phyloP scores from a whole-genome alignment of 2,329 filamentous ascomycete genomes.

The Nothophaeocryptopus gaeumannii region DNA sequence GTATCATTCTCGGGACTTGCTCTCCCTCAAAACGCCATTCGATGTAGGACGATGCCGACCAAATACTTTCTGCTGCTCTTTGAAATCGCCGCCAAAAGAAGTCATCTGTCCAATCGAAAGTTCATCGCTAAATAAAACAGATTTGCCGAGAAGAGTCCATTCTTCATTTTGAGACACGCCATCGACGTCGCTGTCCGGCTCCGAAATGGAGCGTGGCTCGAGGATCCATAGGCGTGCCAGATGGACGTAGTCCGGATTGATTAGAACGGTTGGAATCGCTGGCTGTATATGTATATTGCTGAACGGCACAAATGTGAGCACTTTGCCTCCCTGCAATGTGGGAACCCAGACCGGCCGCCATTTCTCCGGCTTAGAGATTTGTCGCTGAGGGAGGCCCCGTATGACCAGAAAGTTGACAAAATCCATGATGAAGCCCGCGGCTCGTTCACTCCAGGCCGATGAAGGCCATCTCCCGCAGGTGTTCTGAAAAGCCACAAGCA shows the following conservation, averaged over 20 bases:
- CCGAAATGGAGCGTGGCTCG: slow-evolving; percentile 27
- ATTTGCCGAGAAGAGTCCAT: slow-evolving; percentile 43
- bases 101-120: slow-evolving; percentile 26
- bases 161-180: slow-evolving; percentile 18
- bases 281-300: slow-evolving; percentile 21
- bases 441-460: slow-evolving; percentile 27
- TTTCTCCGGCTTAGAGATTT: slow-evolving; percentile 27
- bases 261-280: slow-evolving; percentile 30
- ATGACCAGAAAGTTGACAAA: slow-evolving; percentile 37
- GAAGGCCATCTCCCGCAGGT: slow-evolving; percentile 33
- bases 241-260: slow-evolving; percentile 33
- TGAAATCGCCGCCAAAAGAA: slow-evolving; percentile 19
- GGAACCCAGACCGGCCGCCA: slow-evolving; percentile 32
- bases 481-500: slow-evolving; percentile 39
- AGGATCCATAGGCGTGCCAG: slow-evolving; percentile 39
- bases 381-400: slow-evolving; percentile 33
- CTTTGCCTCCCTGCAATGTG: slow-evolving; percentile 25
- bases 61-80: slow-evolving; percentile 23
- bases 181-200: slow-evolving; percentile 3
- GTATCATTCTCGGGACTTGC: slow-evolving; percentile 11
- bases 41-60: slow-evolving; percentile 14
- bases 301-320: slow-evolving; percentile 32
- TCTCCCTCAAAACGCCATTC: slow-evolving; percentile 5
- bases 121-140: slow-evolving; percentile 41
- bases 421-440: slow-evolving; percentile 35